Conservation (phyloP, 306 rosid species). For the Senna siamea region DNA sequence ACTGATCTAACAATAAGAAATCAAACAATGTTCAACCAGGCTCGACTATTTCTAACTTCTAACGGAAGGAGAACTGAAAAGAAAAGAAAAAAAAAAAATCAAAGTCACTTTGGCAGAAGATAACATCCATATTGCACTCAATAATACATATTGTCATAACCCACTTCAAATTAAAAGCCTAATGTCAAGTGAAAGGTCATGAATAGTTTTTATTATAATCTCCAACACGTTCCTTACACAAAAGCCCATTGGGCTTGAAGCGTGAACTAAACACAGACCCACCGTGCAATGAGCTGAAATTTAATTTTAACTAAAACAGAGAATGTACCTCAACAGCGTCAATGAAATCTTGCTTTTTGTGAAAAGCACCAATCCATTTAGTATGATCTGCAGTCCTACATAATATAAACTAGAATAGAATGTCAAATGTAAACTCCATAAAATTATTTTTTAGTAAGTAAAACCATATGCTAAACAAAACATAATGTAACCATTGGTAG, state of each 20-base stretch:
- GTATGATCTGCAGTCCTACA: conserved; percentile 64
- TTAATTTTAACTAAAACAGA: conserved; percentile 10
- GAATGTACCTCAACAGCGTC: conserved; percentile 58
- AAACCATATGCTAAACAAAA: background rate
- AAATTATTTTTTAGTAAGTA: background rate
- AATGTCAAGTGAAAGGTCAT: too few species aligned
- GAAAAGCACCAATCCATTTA: conserved; percentile 64
- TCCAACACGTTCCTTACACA: too few species aligned
- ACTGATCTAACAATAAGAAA: background rate
- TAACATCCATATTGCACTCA: background rate
- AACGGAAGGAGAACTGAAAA: background rate
- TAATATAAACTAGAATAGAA: background rate
- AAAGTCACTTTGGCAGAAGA: background rate
- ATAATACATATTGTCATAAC: background rate
- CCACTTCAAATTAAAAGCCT: too few species aligned
- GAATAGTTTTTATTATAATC: too few species aligned
- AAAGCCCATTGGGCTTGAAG: too few species aligned
- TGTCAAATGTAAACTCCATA: conserved; percentile 1
- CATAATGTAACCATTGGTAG: conserved; percentile 16
- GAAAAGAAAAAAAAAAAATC: background rate
- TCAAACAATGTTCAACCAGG: background rate
- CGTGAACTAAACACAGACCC: too few species aligned
- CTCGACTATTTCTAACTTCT: background rate
- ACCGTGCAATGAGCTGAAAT: too few species aligned
- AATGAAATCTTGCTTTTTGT: conserved; percentile 56